These are phyloP conservation scores for Rhizopogon salebrosus DNA, from an alignment of 768 basidiomycete genomes.

Conservation along the genomic window DNA sequence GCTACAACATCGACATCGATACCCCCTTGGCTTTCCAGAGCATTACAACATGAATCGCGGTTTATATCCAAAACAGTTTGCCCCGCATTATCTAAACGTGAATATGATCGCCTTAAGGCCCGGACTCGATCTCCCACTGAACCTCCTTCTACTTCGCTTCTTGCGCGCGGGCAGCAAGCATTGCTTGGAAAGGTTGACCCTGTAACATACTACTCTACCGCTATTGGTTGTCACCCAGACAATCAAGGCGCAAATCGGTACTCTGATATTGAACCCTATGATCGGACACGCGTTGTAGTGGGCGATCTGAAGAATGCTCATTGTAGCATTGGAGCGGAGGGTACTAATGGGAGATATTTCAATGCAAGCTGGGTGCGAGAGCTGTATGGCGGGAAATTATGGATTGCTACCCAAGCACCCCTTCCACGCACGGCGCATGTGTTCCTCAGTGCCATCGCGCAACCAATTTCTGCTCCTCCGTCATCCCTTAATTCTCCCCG, in stretches of 20 bases:
- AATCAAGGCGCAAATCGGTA: conserved; percentile 64
- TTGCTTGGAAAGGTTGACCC: conserved; percentile 13
- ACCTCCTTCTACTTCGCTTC: not conserved
- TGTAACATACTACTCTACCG: conserved; percentile 50
- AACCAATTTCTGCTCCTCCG: conserved; percentile 37
- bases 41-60: not conserved
- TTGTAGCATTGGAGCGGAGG: conserved; percentile 7
- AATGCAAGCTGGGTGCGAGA: conserved; percentile 89
- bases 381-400: conserved; percentile 64
- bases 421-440: conserved; percentile 63
- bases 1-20: not conserved
- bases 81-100: conserved; percentile 31
- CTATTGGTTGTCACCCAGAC: conserved; percentile 38
- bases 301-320: conserved; percentile 10
- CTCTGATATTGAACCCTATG: conserved; percentile 69
- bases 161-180: conserved; percentile 6
- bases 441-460: conserved; percentile 67
- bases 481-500: conserved; percentile 13
- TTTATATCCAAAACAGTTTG: conserved; percentile 22
- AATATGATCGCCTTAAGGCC: conserved; percentile 27
- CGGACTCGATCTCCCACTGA: conserved; percentile 21
- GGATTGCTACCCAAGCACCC: conserved; percentile 86
- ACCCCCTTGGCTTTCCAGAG: not conserved
- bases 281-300: conserved; percentile 70
- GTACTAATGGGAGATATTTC: conserved; percentile 49